phyloP scores from a whole-genome alignment of 2,329 filamentous ascomycete species.

The Paramyrothecium sp. region DNA sequence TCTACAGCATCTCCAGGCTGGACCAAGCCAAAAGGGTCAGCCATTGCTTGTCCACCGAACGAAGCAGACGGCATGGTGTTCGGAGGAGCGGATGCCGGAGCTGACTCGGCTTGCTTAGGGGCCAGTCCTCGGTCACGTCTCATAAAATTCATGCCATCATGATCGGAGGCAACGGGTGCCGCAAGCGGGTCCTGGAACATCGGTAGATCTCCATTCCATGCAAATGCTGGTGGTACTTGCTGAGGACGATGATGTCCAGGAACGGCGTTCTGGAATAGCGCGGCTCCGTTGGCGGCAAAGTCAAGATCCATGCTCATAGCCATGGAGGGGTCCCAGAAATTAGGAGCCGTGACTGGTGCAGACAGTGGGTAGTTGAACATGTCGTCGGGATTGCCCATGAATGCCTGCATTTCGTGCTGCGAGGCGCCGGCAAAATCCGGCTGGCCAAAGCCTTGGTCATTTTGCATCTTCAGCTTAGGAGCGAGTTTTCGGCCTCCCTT shows the following conservation, averaged over 20 bases:
- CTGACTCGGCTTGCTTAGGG: slow-evolving; percentile 45
- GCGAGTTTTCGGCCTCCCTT: slow-evolving; percentile 56
- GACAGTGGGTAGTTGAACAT: slow-evolving; percentile 61
- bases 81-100: slow-evolving; percentile 13
- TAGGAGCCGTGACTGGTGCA: slow-evolving; percentile 50
- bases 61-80: slow-evolving; percentile 34
- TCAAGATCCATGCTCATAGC: slow-evolving; percentile 61
- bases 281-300: slow-evolving; percentile 43
- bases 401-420: slow-evolving; percentile 46
- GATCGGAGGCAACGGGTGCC: slow-evolving; percentile 27
- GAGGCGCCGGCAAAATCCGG: slow-evolving; percentile 45
- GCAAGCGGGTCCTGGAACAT: slow-evolving; percentile 49
- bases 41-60: slow-evolving; percentile 39
- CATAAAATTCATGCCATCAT: slow-evolving; percentile 33
- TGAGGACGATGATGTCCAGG: slow-evolving; percentile 6
- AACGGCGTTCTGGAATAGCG: slow-evolving; percentile 36
- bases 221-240: slow-evolving; percentile 42
- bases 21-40: slow-evolving; percentile 51
- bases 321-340: slow-evolving; percentile 57
- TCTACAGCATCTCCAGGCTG: slow-evolving; percentile 51
- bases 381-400: slow-evolving; percentile 48
- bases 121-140: slow-evolving; percentile 46
- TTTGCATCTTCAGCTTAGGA: slow-evolving; percentile 55
- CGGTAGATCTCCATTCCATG: slow-evolving; percentile 56
- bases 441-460: slow-evolving; percentile 54